Percentiles rank a stretch among this genome's conserved stretches.
phyloP scores from a whole-genome alignment of 2,329 filamentous ascomycete genomes.

The Whalleya microplaca region DNA sequence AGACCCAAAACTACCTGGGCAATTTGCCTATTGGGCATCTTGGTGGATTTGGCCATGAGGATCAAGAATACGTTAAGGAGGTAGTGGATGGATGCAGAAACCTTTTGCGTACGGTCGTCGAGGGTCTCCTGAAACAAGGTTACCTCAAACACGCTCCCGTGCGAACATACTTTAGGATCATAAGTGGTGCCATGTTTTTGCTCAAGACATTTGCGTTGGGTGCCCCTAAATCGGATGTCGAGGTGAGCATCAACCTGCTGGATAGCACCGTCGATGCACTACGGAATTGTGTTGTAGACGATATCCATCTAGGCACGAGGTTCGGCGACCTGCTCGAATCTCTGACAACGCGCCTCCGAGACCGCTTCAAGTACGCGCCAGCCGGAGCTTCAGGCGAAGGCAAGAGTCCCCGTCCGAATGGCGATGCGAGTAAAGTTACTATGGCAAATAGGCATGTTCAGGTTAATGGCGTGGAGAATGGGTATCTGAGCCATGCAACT shows the following conservation, averaged over 20 bases:
- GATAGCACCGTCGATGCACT: conserved; percentile 75
- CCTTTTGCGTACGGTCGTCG: conserved; percentile 75
- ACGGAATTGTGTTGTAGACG: conserved; percentile 78
- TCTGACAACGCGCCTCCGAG: conserved; percentile 72
- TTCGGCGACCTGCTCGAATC: conserved; percentile 84
- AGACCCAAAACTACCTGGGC: conserved; percentile 67
- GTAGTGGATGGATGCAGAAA: conserved; percentile 79
- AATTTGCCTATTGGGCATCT: conserved; percentile 66
- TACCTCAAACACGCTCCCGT: conserved; percentile 84
- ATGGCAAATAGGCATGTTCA: conserved; percentile 36
- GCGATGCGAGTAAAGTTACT: conserved; percentile 31
- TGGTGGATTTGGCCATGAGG: conserved; percentile 65
- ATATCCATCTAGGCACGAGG: conserved; percentile 82
- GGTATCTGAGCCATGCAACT: conserved; percentile 27
- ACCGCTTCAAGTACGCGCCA: conserved; percentile 72
- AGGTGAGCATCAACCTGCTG: conserved; percentile 74
- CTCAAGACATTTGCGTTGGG: conserved; percentile 84
- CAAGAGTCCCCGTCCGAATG: conserved; percentile 45
- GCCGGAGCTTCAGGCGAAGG: conserved; percentile 46
- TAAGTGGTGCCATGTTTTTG: conserved; percentile 82
- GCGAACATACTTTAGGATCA: conserved; percentile 84
- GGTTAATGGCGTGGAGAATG: conserved; percentile 32
- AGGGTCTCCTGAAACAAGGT: conserved; percentile 72
- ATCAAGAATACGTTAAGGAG: conserved; percentile 75
- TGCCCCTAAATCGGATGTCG: conserved; percentile 77